Evolutionary conservation across 441 rosid genomes (phyloP).

Genomic region (Populus hybrid): DNA sequence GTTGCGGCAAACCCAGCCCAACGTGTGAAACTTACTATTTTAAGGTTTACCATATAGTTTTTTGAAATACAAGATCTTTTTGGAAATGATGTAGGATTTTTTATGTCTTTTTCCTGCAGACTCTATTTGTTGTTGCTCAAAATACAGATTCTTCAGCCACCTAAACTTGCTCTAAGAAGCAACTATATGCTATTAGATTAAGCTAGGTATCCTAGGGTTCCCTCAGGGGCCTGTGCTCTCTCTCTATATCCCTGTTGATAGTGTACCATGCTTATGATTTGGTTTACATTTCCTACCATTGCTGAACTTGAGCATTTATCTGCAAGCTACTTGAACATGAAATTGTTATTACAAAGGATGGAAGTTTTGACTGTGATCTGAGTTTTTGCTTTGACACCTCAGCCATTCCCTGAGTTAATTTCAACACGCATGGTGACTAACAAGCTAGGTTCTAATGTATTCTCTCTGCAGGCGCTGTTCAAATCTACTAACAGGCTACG

Average conservation of each 20-base stretch:
- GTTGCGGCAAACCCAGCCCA: not conserved
- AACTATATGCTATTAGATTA: not conserved
- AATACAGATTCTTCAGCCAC: not conserved
- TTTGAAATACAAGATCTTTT: not conserved
- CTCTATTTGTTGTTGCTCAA: not conserved
- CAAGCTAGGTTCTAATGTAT: slow-evolving; percentile 3
- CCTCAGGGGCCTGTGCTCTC: not conserved
- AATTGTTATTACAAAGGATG: not conserved
- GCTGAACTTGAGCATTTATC: not conserved
- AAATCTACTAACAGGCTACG: slow-evolving; percentile 93
- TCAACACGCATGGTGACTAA: not conserved
- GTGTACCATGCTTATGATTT: not conserved
- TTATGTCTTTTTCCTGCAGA: not conserved
- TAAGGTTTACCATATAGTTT: not conserved
- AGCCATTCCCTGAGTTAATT: not conserved
- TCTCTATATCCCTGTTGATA: not conserved
- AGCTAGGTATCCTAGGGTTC: not conserved
- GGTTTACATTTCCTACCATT: not conserved
- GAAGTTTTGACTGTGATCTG: not conserved
- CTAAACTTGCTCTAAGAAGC: not conserved
- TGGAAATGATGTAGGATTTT: not conserved
- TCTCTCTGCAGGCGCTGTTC: slow-evolving; percentile 72
- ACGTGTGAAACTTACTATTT: not conserved
- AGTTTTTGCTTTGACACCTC: not conserved
- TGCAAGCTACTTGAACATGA: not conserved